Percentiles rank a stretch among this genome's conserved stretches.
phyloP scores from a whole-genome alignment of 306 rosid species.

The Arachis stenosperma region DNA sequence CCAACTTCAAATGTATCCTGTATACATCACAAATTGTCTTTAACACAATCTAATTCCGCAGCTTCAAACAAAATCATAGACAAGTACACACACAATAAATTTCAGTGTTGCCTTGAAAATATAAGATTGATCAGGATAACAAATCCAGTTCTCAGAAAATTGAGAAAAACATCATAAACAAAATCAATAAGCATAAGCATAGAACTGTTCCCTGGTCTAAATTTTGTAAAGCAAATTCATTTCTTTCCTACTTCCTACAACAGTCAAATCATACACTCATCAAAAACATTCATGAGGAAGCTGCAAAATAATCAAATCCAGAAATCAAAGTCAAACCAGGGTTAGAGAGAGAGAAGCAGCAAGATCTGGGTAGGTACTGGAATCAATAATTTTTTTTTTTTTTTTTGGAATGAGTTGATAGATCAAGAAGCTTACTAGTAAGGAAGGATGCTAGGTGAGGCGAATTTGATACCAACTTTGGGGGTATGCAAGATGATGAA shows the following conservation, averaged over 20 bases:
- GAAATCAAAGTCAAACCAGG: not conserved
- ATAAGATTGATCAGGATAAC: no score
- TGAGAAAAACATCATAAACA: not conserved
- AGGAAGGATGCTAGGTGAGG: not conserved
- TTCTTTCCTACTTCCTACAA: not conserved
- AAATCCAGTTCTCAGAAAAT: conserved; percentile 7
- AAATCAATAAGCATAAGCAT: conserved; percentile 33
- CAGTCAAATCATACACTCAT: not conserved
- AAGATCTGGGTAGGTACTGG: conserved; percentile 30
- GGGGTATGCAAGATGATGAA: conserved; percentile 4
- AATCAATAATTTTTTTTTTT: not conserved
- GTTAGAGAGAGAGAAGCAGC: not conserved
- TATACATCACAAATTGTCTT: conserved; percentile 25
- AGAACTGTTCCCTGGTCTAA: not conserved
- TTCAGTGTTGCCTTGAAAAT: no score
- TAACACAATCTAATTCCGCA: conserved; percentile 14
- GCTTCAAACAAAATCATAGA: conserved; percentile 9
- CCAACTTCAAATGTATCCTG: conserved; percentile 30
- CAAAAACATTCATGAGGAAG: not conserved
- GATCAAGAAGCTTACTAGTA: conserved; percentile 36
- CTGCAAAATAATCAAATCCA: not conserved
- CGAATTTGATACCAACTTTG: not conserved
- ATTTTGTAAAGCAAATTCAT: not conserved
- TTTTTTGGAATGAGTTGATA: conserved; percentile 6
- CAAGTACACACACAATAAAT: no score